Conservation (phyloP, 768 basidiomycete species). For the Guyanaporus albipodus region DNA sequence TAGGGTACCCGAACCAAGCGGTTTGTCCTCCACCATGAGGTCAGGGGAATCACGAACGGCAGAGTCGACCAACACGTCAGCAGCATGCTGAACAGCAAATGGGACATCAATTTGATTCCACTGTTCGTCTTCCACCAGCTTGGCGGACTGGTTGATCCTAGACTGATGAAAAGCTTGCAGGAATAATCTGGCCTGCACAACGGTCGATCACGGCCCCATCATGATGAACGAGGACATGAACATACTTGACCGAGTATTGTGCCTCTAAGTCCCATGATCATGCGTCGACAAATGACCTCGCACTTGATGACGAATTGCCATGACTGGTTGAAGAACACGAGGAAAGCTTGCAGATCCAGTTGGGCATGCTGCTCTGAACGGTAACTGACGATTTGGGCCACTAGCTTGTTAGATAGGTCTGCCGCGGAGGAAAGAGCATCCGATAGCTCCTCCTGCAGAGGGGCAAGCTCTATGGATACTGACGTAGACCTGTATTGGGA, state of each 20-base stretch:
- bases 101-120: constrained; percentile 81
- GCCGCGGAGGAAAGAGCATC: constrained; percentile 78
- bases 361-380: constrained; percentile 77
- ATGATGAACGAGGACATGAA: constrained; percentile 5
- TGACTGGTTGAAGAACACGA: constrained; percentile 74
- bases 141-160: constrained; percentile 75
- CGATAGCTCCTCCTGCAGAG: constrained; percentile 59
- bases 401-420: constrained; percentile 81
- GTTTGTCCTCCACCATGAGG: constrained; percentile 40
- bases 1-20: not conserved
- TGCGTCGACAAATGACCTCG: constrained; percentile 79
- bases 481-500: constrained; percentile 33
- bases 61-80: constrained; percentile 70
- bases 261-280: constrained; percentile 92
- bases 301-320: constrained; percentile 90
- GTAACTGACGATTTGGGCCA: constrained; percentile 70
- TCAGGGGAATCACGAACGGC: constrained; percentile 81
- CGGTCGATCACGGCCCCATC: constrained; percentile 4
- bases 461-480: constrained; percentile 39
- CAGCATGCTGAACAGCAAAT: constrained; percentile 59
- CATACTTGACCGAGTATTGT: constrained; percentile 77
- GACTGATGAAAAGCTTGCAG: constrained; percentile 82
- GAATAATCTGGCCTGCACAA: constrained; percentile 74
- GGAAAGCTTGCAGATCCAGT: constrained; percentile 70
- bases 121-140: constrained; percentile 91